Base-by-base conservation (phyloP, 1,284 basidiomycete species). In the Ustilago crameri region DNA sequence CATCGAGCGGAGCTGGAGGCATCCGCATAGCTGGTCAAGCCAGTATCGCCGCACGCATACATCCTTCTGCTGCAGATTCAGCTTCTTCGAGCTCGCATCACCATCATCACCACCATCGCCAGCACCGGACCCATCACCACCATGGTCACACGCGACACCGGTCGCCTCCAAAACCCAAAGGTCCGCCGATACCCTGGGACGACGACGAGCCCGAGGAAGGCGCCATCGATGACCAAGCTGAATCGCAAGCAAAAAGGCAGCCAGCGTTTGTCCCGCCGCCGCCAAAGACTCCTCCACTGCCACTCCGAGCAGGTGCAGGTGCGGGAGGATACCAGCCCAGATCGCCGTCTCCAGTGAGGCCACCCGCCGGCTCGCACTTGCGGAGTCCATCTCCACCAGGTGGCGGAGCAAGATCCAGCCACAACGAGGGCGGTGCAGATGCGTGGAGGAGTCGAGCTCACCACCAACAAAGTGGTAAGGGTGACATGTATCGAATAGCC, bases 171-270 rank as follows among this genome's bases (percentile, higher is more conserved):
- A 37, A 15, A 37, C 35, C 35, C 5, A 37, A 37, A 17, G n/a
- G 5, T n/a, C 35, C 35, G n/a, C 35, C 35, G 5, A 9, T 17
- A 15, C 5, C 35, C 20, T 22, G 34, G 9, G 45, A 60, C 15
- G 59, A 62, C 24, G 69, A 71, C 37, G 68, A 72, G 15, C 62
- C 65, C 8, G 69, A 72, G n/a, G 69, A 72, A 47, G 69, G 69
- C n/a, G 69, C 69, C 2, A 66, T 72, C 10, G 46, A 56, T 27
- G 67, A 70, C 15, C 32, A 14, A 18, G 20, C 27, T 17, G 50
- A 22, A 17, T 17, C 12, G 15, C 38, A 38, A 24, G 14, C 9
- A 3, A 5, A 30, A 12, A 30, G 30, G 7, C 7, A 30, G 7
- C 32, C 59, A 41, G 15, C 37, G 17, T 26, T 38, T 45, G 10